These are phyloP conservation scores for Dioszegia crocea DNA, from an alignment of 768 basidiomycete species.

Conservation along the genomic window DNA sequence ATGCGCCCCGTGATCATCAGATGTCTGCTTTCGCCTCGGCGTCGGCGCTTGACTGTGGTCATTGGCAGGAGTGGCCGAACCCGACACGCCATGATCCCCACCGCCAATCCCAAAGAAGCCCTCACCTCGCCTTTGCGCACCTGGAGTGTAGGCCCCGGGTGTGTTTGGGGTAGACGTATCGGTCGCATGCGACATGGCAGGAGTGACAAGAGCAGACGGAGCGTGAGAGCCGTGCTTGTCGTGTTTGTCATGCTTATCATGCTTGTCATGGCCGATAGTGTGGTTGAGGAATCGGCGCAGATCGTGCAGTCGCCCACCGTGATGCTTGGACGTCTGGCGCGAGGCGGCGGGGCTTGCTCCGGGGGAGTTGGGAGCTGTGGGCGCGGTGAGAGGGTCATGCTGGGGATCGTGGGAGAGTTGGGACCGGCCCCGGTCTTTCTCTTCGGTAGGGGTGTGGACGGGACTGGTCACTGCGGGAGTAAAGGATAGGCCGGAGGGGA, in stretches of 20 bases:
- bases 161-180: conserved; percentile 23
- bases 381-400: conserved; percentile 11
- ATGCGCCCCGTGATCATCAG: conserved; percentile 39
- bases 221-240: neutral
- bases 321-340: conserved; percentile 51
- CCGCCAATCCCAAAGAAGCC: conserved; percentile 34
- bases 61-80: conserved; percentile 14
- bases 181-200: conserved; percentile 27
- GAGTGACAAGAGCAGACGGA: conserved; percentile 18
- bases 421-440: neutral
- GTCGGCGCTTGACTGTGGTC: conserved; percentile 3
- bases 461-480: conserved; percentile 32
- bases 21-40: conserved; percentile 11
- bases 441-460: conserved; percentile 5
- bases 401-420: conserved; percentile 1
- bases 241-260: conserved; percentile 23
- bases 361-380: conserved; percentile 44
- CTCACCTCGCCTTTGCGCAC: conserved; percentile 40
- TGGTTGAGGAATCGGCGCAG: conserved; percentile 92
- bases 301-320: conserved; percentile 73
- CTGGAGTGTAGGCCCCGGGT: conserved; percentile 35
- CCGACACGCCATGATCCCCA: conserved; percentile 12
- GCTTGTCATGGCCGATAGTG: conserved; percentile 66
- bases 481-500: conserved; percentile 43
- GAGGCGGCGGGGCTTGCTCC: conserved; percentile 46